A percentile compares a stretch with the other conserved stretches of the same genome.
Evolutionary conservation across 345 rosid species (phyloP).

Genomic region (Eucalyptus pauciflora): DNA sequence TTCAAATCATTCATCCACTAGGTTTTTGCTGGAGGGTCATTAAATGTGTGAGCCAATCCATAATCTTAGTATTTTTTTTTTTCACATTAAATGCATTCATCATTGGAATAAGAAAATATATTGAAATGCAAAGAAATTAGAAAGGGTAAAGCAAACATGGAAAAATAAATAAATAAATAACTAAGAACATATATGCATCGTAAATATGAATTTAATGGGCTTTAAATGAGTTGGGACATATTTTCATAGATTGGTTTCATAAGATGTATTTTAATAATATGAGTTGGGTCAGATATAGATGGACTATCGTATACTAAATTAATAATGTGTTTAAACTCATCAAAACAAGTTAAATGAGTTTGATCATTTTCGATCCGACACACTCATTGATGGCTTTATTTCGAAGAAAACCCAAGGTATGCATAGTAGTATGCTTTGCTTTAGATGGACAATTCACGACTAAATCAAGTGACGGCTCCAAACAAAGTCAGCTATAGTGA

Average conservation of each 20-base stretch:
- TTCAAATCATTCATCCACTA: too few relatives aligned
- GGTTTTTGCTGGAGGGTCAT: too few relatives aligned
- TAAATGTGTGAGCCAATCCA: neutral
- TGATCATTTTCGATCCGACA: rapidly evolving
- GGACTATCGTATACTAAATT: rapidly evolving
- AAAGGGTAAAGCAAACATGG: neutral
- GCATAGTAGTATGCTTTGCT: neutral
- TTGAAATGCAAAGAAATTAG: neutral
- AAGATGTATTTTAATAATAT: neutral
- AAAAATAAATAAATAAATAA: too few relatives aligned
- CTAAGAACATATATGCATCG: neutral
- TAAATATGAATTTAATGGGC: neutral
- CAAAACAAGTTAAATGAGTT: too few relatives aligned
- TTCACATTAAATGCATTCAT: too few relatives aligned
- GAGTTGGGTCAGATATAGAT: rapidly evolving
- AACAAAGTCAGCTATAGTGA: rapidly evolving
- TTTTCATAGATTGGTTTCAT: neutral
- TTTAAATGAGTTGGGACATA: neutral
- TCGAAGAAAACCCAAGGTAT: too few relatives aligned
- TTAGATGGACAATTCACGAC: neutral
- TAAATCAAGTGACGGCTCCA: too few relatives aligned
- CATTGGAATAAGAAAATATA: neutral
- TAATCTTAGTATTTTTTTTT: neutral
- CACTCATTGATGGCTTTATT: neutral
- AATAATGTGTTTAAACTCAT: rapidly evolving